A percentile compares a stretch with the other conserved stretches of the same genome.
Evolutionary conservation across 1,284 basidiomycete species (phyloP).

Genomic region (Amylostereum chailletii): DNA sequence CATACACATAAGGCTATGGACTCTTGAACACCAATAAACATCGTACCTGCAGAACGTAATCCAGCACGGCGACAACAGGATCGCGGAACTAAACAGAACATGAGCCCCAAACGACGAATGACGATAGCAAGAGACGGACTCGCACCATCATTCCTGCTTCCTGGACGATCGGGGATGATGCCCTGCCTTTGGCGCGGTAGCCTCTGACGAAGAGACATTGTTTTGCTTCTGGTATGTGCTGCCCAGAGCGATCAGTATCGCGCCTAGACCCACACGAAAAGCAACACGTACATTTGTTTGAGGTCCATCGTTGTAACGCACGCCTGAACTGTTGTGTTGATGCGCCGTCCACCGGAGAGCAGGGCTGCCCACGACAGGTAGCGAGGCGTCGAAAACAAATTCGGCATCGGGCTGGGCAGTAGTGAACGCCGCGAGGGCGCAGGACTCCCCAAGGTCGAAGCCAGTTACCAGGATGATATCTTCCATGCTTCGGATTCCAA

Average conservation of each 20-base stretch:
- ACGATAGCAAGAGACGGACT: neutral
- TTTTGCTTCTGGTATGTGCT: neutral
- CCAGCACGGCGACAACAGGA: neutral
- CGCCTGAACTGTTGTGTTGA: neutral
- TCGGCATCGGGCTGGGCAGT: neutral
- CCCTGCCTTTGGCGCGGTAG: neutral
- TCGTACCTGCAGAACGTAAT: neutral
- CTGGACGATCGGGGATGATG: neutral
- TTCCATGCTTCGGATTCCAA: neutral
- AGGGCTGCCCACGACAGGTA: neutral
- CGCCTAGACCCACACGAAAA: neutral
- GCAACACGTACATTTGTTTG: neutral
- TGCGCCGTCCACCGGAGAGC: neutral
- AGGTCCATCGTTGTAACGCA: neutral
- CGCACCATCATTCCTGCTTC: neutral
- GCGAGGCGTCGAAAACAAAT: neutral
- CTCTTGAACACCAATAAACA: neutral
- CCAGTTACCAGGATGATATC: neutral
- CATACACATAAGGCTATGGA: neutral
- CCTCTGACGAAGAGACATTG: neutral
- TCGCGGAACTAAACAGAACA: neutral
- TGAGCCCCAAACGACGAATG: neutral
- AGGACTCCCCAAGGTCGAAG: neutral
- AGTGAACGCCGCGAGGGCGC: neutral
- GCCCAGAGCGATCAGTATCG: neutral